phyloP scores from a whole-genome alignment of 208 protist genomes.

The Polymyxa betae region DNA sequence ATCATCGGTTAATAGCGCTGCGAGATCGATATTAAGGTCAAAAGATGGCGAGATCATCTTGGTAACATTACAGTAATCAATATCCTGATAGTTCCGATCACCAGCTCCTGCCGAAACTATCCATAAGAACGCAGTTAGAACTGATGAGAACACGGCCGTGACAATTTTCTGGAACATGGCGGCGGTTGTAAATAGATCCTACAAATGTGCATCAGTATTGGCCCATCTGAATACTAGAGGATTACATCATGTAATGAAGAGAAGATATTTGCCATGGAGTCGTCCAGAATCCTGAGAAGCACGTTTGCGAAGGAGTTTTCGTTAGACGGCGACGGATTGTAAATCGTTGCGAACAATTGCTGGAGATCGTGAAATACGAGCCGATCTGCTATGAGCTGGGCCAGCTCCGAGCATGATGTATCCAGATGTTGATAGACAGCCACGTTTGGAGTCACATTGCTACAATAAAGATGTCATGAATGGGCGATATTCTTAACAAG shows the following conservation, averaged over 20 bases:
- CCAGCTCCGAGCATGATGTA: not conserved
- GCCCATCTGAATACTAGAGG: too few relatives aligned
- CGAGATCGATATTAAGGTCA: not conserved
- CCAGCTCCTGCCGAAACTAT: not conserved
- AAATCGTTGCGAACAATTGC: not conserved
- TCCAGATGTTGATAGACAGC: not conserved
- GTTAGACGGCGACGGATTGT: not conserved
- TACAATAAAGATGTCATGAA: too few relatives aligned
- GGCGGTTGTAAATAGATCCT: not conserved
- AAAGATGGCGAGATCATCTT: not conserved
- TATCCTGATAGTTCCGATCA: not conserved
- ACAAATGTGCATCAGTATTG: too few relatives aligned
- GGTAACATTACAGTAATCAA: not conserved
- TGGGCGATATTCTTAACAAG: too few relatives aligned
- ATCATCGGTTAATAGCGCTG: not conserved
- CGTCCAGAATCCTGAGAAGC: not conserved
- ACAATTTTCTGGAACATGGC: not conserved
- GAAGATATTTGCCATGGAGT: not conserved
- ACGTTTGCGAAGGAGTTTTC: not conserved
- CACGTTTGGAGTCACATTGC: too few relatives aligned
- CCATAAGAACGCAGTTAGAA: not conserved
- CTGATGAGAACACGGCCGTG: not conserved
- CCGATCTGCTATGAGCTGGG: not conserved
- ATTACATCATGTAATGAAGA: not conserved
- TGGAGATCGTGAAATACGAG: not conserved